Percentiles rank a stretch among this genome's conserved stretches.
These are phyloP conservation scores for Nothomitra cinnamomea DNA, from an alignment of 2,329 filamentous ascomycete genomes.

Conservation along the genomic window DNA sequence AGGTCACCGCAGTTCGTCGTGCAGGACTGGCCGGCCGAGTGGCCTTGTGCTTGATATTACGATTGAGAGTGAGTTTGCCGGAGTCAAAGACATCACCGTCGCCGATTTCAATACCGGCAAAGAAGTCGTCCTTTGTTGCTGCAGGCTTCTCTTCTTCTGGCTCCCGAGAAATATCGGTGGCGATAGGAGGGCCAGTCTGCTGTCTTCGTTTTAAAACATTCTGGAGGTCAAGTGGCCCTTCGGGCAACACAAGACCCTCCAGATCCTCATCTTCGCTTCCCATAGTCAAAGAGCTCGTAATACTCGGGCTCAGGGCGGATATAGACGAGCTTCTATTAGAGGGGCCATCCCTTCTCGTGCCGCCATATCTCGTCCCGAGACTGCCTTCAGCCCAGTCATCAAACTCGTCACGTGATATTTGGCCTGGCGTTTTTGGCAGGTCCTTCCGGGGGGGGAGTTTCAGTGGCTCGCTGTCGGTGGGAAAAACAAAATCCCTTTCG, in stretches of 20 bases:
- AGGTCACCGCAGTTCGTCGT: constrained; percentile 56
- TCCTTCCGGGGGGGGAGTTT: not conserved
- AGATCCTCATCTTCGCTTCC: constrained; percentile 92
- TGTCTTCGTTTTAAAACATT: constrained; percentile 60
- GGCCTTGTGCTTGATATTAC: constrained; percentile 78
- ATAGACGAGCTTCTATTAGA: constrained; percentile 73
- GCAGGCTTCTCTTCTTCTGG: constrained; percentile 19
- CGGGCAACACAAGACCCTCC: constrained; percentile 73
- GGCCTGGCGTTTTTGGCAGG: not conserved
- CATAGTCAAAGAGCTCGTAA: constrained; percentile 75
- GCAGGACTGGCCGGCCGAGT: constrained; percentile 50
- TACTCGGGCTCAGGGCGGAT: constrained; percentile 80
- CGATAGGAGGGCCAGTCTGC: constrained; percentile 23
- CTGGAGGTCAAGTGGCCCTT: constrained; percentile 66
- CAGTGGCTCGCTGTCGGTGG: not conserved
- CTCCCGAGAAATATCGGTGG: constrained; percentile 20
- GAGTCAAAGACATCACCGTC: constrained; percentile 68
- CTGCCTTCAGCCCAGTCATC: constrained; percentile 70
- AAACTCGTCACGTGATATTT: constrained; percentile 43
- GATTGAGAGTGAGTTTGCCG: constrained; percentile 68
- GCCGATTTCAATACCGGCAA: constrained; percentile 73
- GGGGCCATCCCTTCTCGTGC: constrained; percentile 62
- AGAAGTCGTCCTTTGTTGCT: constrained; percentile 50
- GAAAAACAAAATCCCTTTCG: constrained; percentile 3
- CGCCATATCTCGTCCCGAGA: constrained; percentile 75